Base-by-base conservation (phyloP, 2,329 filamentous ascomycete species). In the Rasamsonia emersonii region DNA sequence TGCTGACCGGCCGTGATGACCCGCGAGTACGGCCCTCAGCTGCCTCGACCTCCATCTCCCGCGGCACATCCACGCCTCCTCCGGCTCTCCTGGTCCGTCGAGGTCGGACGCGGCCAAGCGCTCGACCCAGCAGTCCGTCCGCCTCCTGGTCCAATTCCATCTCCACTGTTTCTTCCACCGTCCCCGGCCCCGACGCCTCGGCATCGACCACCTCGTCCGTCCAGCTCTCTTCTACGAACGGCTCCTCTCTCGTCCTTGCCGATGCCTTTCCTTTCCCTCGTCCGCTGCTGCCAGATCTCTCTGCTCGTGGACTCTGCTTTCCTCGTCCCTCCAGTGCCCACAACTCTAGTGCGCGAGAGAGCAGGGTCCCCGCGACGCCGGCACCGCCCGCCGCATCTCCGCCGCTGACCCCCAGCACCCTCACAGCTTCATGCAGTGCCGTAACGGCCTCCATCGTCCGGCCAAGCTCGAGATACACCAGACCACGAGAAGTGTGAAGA, bases 391-490 rank as follows among this genome's bases (percentile, higher is more conserved):
- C 61, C 18, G 58, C 59, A 42, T 67, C 64, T 3, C 62, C 63
- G 4, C 64, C 64, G 29, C 56, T 62, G 1, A 59, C 55, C 3
- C 60, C 60, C 4, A 67, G 41, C 2, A 67, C 59, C 17, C 64
- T 56, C n/a, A 67, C 64, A 5, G 64, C 62, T 56, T 95, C 84
- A 46, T 96, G 91, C 16, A 96, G 65, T 3, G 85, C 77, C 7
- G 79, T 70, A 3, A 91, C 79, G 1, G 89, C 89, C 27, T 93
- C 82, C 46, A 82, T 81, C 0, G 77, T 74, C 30, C 75, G 70
- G 10, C 75, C 77, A 44, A 86, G 68, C 48, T 94, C 86, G 44
- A 96, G 71, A 33, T 89, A 69, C 9, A 93, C 81, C 10, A 96
- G 67, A 0, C 85, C 89, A 49, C 93, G 55, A 26, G 62, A 64